Conservation (phyloP, 2,329 filamentous ascomycete genomes). For the Talaromyces sp. region DNA sequence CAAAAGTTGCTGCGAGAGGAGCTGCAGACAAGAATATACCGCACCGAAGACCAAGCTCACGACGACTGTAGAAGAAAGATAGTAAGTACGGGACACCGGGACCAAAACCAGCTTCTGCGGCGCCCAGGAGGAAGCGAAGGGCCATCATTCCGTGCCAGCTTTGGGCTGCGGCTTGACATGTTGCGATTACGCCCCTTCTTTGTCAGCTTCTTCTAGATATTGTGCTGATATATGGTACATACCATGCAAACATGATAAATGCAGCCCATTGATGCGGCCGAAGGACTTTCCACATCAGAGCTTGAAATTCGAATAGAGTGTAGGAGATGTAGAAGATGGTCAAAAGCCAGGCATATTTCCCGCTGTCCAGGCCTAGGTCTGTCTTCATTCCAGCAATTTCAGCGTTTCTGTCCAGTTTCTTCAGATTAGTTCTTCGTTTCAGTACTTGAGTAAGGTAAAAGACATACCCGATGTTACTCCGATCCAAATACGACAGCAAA, state of each 20-base stretch:
- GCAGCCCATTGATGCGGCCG: slow-evolving; percentile 44
- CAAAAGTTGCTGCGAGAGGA: slow-evolving; percentile 75
- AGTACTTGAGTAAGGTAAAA: not conserved
- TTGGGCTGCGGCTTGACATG: slow-evolving; percentile 44
- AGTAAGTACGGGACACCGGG: slow-evolving; percentile 50
- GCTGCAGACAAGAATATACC: slow-evolving; percentile 56
- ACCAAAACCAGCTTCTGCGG: slow-evolving; percentile 47
- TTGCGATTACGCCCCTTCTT: slow-evolving; percentile 47
- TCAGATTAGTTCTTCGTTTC: slow-evolving; percentile 9
- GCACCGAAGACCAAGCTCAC: slow-evolving; percentile 55
- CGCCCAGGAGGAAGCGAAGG: slow-evolving; percentile 48
- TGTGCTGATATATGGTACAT: slow-evolving; percentile 15
- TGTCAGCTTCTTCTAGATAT: not conserved
- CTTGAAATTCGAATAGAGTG: slow-evolving; percentile 42
- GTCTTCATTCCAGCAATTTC: slow-evolving; percentile 53
- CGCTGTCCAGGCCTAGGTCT: slow-evolving; percentile 47
- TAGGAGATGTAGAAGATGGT: slow-evolving; percentile 55
- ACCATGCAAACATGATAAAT: slow-evolving; percentile 43
- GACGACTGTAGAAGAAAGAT: slow-evolving; percentile 58
- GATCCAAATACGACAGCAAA: slow-evolving; percentile 48
- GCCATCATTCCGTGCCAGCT: slow-evolving; percentile 50
- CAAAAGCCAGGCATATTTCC: slow-evolving; percentile 50
- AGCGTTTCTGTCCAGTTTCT: slow-evolving; percentile 45
- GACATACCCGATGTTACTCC: slow-evolving; percentile 49
- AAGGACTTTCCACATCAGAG: slow-evolving; percentile 46